A percentile compares a stretch with the other conserved stretches of the same genome.
Conservation (phyloP, 2,329 filamentous ascomycete species). For the Fusarium sacchari region DNA sequence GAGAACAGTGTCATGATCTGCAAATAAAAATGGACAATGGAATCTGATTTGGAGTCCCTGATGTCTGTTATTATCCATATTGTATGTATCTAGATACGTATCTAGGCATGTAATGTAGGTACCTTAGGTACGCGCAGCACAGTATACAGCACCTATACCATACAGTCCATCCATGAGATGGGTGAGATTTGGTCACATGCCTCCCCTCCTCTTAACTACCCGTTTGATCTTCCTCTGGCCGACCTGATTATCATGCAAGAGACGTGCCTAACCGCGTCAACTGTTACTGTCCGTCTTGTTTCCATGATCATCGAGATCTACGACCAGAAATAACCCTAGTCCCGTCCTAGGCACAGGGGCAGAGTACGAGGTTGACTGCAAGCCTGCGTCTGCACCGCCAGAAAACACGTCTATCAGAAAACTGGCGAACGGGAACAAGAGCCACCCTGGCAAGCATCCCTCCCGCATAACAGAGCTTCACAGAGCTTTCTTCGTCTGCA, state of each 20-base stretch:
- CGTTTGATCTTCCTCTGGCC: constrained; percentile 3
- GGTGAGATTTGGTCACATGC: constrained; percentile 8
- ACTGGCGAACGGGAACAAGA: constrained; percentile 7
- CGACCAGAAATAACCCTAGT: background rate
- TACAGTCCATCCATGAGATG: background rate
- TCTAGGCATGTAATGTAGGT: too few species aligned
- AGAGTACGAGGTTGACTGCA: constrained; percentile 1
- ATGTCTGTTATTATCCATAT: background rate
- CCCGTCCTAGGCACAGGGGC: constrained; percentile 17
- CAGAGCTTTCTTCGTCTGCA: background rate
- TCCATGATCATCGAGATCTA: constrained; percentile 35
- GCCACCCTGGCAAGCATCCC: background rate
- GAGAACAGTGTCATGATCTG: constrained; percentile 28
- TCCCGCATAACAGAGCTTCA: background rate
- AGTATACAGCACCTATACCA: background rate
- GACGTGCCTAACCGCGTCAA: background rate
- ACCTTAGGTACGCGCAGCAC: background rate
- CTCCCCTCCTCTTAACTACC: background rate
- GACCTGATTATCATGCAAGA: constrained; percentile 13
- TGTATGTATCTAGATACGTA: too few species aligned
- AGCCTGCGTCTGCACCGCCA: background rate
- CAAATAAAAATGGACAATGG: constrained; percentile 3
- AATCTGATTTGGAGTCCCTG: constrained; percentile 1
- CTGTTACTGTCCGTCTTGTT: constrained; percentile 19
- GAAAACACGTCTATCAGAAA: background rate